phyloP scores from a whole-genome alignment of 208 protist species.

The Trichomonas tenax region DNA sequence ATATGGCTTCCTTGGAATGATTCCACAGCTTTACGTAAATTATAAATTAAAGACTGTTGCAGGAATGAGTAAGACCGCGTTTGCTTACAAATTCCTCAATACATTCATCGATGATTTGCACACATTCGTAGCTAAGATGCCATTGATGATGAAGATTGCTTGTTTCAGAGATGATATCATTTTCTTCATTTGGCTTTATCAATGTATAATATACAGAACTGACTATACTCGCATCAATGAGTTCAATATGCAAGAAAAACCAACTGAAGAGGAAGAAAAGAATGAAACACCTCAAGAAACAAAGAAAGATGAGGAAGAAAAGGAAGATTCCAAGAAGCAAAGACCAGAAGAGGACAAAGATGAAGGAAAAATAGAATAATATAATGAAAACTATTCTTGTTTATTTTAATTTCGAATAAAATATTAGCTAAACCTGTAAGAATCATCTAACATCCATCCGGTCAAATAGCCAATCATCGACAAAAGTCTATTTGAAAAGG shows the following conservation, averaged over 20 bases:
- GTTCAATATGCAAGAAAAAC: conserved; percentile 29
- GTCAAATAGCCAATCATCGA: no score
- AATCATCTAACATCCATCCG: background rate
- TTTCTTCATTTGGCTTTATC: conserved; percentile 85
- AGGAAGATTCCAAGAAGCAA: background rate
- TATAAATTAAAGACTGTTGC: conserved; percentile 92
- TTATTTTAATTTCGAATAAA: background rate
- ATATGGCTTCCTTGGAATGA: conserved; percentile 92
- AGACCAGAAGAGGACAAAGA: background rate
- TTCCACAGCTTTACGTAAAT: conserved; percentile 96
- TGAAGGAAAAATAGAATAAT: background rate
- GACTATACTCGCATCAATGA: conserved; percentile 61
- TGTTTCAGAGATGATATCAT: conserved; percentile 92
- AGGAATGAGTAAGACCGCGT: conserved; percentile 84
- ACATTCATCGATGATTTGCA: conserved; percentile 98
- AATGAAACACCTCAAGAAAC: background rate
- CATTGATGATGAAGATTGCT: conserved; percentile 76
- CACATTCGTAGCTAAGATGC: conserved; percentile 95
- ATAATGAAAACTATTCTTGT: no score
- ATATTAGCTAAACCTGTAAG: background rate
- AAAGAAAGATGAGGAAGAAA: background rate
- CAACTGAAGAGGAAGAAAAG: background rate
- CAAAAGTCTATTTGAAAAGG: no score
- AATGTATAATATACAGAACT: conserved; percentile 90
- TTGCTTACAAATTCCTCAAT: conserved; percentile 87